A percentile compares a stretch with the other conserved stretches of the same genome.
These are phyloP conservation scores for Rossbeevera mucosa DNA, from an alignment of 768 basidiomycete genomes.

Conservation along the genomic window DNA sequence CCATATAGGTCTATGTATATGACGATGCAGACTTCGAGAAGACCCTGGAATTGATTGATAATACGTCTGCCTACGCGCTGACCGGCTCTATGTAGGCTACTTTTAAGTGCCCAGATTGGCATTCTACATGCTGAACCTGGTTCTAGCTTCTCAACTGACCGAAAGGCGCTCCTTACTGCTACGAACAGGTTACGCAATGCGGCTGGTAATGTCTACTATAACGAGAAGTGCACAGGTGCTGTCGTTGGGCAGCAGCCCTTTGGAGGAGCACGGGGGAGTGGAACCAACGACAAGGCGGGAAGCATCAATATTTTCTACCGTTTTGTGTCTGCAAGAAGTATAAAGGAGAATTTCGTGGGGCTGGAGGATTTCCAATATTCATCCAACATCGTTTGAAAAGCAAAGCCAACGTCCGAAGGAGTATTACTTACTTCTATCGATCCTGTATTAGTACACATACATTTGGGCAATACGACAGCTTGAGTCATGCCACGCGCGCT, in stretches of 20 bases:
- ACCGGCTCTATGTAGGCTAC: constrained; percentile 89
- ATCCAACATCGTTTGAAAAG: constrained; percentile 65
- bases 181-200: constrained; percentile 83
- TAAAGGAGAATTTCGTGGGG: constrained; percentile 95
- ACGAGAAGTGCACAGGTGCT: constrained; percentile 98
- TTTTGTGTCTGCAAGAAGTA: constrained; percentile 83
- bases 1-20: constrained; percentile 72
- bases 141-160: constrained; percentile 75
- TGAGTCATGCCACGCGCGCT: no score
- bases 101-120: neutral
- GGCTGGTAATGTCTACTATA: constrained; percentile 96
- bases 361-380: constrained; percentile 81
- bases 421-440: neutral
- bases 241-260: constrained; percentile 98
- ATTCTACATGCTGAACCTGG: constrained; percentile 8
- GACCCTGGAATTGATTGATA: constrained; percentile 83
- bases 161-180: constrained; percentile 73
- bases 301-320: constrained; percentile 74
- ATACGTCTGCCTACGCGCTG: constrained; percentile 81
- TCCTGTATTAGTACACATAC: neutral
- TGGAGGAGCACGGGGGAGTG: constrained; percentile 87
- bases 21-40: constrained; percentile 83
- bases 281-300: constrained; percentile 98
- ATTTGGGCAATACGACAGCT: no score
- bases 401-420: neutral